phyloP scores from a whole-genome alignment of 768 basidiomycete species.

The Favolaschia claudopus region DNA sequence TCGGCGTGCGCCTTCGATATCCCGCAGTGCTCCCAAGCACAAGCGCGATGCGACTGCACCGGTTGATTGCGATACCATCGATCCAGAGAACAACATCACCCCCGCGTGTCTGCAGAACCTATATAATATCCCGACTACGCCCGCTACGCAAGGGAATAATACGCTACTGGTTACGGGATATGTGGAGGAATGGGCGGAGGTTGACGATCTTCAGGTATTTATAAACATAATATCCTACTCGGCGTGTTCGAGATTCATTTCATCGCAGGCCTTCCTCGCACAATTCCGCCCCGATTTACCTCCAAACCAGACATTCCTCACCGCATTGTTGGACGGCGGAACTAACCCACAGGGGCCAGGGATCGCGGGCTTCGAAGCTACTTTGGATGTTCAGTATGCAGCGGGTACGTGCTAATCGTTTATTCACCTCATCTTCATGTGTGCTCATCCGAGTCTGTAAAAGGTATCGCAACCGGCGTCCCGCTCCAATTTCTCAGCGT shows the following conservation, averaged over 20 bases:
- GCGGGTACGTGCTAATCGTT: constrained; percentile 27
- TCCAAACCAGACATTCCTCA: constrained; percentile 13
- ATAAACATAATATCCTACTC: no score
- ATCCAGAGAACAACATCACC: constrained; percentile 18
- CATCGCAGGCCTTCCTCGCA: no score
- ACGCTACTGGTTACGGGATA: no score
- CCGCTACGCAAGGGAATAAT: constrained; percentile 25
- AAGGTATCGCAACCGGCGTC: constrained; percentile 42
- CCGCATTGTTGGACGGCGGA: constrained; percentile 17
- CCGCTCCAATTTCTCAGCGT: no score
- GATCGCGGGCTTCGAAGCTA: constrained; percentile 20
- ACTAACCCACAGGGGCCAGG: constrained; percentile 9
- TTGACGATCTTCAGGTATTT: no score
- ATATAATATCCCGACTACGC: constrained; percentile 30
- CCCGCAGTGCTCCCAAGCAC: not conserved
- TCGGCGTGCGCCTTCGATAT: not conserved
- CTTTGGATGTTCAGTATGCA: not conserved
- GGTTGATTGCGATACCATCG: constrained; percentile 12
- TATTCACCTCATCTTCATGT: constrained; percentile 47
- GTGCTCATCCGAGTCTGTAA: no score
- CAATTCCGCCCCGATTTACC: constrained; percentile 15
- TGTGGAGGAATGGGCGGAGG: no score
- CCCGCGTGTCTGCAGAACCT: constrained; percentile 30
- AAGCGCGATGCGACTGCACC: constrained; percentile 13
- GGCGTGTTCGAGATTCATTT: no score